Evolutionary conservation across 2,329 filamentous ascomycete species (phyloP), one percentile per base, ranked within the genome.

Genomic region (Aureobasidium lini): DNA sequence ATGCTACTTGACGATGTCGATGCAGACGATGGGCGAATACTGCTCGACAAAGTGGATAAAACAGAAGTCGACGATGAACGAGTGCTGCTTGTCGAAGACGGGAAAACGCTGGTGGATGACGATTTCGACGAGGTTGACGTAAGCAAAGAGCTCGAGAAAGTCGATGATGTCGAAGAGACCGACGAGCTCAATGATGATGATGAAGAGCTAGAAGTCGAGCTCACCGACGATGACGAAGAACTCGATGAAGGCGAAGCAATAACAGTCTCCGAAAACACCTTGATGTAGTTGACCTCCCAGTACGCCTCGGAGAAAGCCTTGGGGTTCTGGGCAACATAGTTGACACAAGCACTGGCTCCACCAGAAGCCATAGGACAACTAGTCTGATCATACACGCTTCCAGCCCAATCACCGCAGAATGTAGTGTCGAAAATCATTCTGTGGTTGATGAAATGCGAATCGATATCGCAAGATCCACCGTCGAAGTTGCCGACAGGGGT

Each of bases 381-480:
- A 5, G 60, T 57, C 7, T 32, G 7, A 8, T 31, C 28, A 49
- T 63, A 66, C 8, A 62, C 57, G 11, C 37, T 40, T 8, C 65
- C 65, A 10, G 65, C 65, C 64, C 64, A 66, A 61, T 65, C 62
- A 23, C 70, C 70, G 58, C 70, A 72, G 53, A 71, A 71, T 16
- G 68, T 80, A 28, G 75, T 75, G 73, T 94, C 94, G 78, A 95
- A 91, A 6, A 81, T 83, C 29, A 81, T 75, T 11, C 66, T 60
- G 48, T 73, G 69, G 48, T 73, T 63, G 2, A 49, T 66, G 66
- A 76, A 73, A 15, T 69, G 61, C 11, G 57, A 53, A 60, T 69
- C 57, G 56, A 76, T 70, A 39, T 73, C 63, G 60, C 74, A 76
- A 34, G 61, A 65, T 5, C 32, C 40, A 15, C 73, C 71, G 43